Base-by-base conservation (phyloP, 768 basidiomycete species). In the Leccinellum rugosiceps region DNA sequence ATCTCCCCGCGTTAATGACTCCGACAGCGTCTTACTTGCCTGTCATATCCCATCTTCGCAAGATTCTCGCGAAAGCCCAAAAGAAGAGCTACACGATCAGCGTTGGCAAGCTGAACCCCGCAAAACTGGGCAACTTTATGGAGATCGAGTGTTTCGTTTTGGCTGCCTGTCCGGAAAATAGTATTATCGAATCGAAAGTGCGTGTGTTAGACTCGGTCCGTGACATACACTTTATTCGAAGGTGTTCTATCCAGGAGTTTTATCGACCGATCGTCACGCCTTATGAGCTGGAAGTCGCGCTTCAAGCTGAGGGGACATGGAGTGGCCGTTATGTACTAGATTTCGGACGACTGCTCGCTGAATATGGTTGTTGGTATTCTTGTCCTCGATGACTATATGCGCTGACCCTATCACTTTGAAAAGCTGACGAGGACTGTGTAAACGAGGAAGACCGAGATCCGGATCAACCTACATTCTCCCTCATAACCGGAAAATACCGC, bases 61-160 rank as follows among this genome's bases (percentile, higher is more conserved):
- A 75, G 15, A 75, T 88, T 9, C 80, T 98, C 50, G 70, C 78
- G 1, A 78, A 77, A 38, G 79, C 84, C 1, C 83, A 81, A 58
- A 96, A 95, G 76, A 98, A 98, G 71, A 85, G 84, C 59, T 99
- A 98, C 73, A 98, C 96, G 2, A 84, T 99, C 63, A 90, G 86
- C 53, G 95, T 99, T 0, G 96, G 97, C 35, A 94, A 96, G 72
- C 82, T 97, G 48, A 97, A 92, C 63, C 95, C 97, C 0, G 83
- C 94, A 7, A 98, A 98, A 66, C 80, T 98, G 21, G 96, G 87
- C 9, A 99, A 98, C 72, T 98, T 98, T 71, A 81, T 90, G 66
- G 95, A 98, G 70, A 87, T 99, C 50, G 96, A 98, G 68, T 96
- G 94, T 65, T 98, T 94, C 66, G 88, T 98, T 17, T 79, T 97